Base-by-base conservation (phyloP, 805 yeast species). In the Priceomyces castillae region DNA sequence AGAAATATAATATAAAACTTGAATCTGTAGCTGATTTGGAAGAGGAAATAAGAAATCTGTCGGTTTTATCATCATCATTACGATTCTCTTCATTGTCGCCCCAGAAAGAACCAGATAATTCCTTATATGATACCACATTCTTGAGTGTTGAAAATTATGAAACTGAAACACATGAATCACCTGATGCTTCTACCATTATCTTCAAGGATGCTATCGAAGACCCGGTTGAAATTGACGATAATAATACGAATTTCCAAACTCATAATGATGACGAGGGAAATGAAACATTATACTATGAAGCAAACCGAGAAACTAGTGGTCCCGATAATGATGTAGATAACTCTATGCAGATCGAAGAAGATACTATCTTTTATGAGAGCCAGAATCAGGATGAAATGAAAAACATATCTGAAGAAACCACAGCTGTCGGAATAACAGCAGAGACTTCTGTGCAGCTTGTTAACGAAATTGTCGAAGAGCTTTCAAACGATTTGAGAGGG, bases 1-100 rank as follows among this genome's bases (percentile, higher is more conserved):
- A 41, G 9, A 63, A 54, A 39, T 64, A 48, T 40, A 48, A 61
- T 23, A 47, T 64, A 10, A 51, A 52, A 26, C 47, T 64, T 19
- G 48, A 46, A n/a, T 52, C 53, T 1, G 55, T 57, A 25, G 46
- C 47, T 12, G 53, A 50, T 3, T 42, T 61, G 22, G 62, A 59
- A 41, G 48, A 49, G 11, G 54, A 56, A 30, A 18, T 51, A 17
- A 36, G 15, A 18, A 34, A 14, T 45, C 40, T 30, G 47, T 30
- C 18, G 53, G 55, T 14, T 9, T 23, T 37, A 14, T 37, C 40
- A 3, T 18, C 40, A 5, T 33, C 36, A 33, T n/a, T 30, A 35
- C 5, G 12, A 4, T 14, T 34, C 26, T 26, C 30, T 37, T 23
- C 28, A 10, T 23, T 26, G 15, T 25, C 40, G 3, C 40, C 31